Evolutionary conservation across 192 early-diverging fungal genomes (phyloP), one percentile per base, ranked within the genome.

Genomic region (Lobosporangium transversale): DNA sequence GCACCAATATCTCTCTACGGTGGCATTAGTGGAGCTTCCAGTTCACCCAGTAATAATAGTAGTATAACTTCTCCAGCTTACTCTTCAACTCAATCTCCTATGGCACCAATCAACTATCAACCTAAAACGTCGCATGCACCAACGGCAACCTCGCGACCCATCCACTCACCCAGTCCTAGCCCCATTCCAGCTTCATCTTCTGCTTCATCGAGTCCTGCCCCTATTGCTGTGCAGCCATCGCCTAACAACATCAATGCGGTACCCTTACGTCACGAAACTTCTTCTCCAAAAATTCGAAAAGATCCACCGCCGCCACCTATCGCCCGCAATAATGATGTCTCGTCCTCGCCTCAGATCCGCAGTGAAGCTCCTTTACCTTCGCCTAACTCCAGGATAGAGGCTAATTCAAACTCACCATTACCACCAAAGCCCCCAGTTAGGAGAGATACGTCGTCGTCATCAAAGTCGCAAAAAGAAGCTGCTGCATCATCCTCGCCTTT

Each of bases 381-480:
- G 23, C 73, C 73, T 10, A 50, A 56, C 20, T 14, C 17, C 4
- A 56, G 71, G 30, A 75, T 67, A 27, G 73, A 67, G 21, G 29
- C 45, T 23, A 21, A 35, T 24, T 30, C 51, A 2, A 9, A 53
- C 3, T 48, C 58, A 7, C 63, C 71, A 4, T 56, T 62, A 1
- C 24, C 53, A 21, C 63, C 73, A 53, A 76, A 53, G 31, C 33
- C 73, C 1, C 73, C 73, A 10, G 73, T 57, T 18, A 53, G 73
- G 36, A 61, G 73, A 62, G 64, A 67, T 50, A 76, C 73, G 0
- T 20, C 64, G 8, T 62, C 73, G 21, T 76, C 64, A 23, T 33
- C 31, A 14, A 76, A 76, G 33, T 76, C 73, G 4, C 73, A 76
- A 40, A 67, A 67, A 47, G 73, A 73, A 4, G 12, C n/a, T n/a